Evolutionary conservation across 495 filamentous ascomycete species (phyloP).

Genomic region (Aspergillus hancockii): DNA sequence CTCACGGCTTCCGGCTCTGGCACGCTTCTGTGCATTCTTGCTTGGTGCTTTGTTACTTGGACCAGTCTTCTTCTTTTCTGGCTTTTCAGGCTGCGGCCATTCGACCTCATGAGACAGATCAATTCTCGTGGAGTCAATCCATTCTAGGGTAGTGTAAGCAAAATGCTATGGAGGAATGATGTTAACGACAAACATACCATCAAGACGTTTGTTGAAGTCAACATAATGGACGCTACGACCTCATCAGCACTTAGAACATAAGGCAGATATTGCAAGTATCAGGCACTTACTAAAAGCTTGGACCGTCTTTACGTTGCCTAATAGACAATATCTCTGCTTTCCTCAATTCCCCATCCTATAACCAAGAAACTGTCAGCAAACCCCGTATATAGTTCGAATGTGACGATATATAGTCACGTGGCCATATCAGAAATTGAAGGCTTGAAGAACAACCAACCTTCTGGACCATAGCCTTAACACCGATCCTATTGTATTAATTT

Average conservation of each 20-base stretch:
- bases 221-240: slow-evolving; percentile 81
- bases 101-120: slow-evolving; percentile 78
- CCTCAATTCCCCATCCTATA: slow-evolving; percentile 76
- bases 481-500: slow-evolving; percentile 56
- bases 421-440: slow-evolving; percentile 23
- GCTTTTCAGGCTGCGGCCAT: slow-evolving; percentile 73
- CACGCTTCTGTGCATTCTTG: slow-evolving; percentile 55
- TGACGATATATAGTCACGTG: slow-evolving; percentile 37
- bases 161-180: not conserved
- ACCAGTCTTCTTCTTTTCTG: slow-evolving; percentile 63
- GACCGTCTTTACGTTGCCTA: slow-evolving; percentile 76
- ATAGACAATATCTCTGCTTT: slow-evolving; percentile 94
- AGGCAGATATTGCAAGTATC: not conserved
- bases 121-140: slow-evolving; percentile 78
- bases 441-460: slow-evolving; percentile 52
- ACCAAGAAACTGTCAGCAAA: slow-evolving; percentile 19
- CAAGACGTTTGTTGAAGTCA: slow-evolving; percentile 98
- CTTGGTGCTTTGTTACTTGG: slow-evolving; percentile 47
- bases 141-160: slow-evolving; percentile 60
- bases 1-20: slow-evolving; percentile 56
- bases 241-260: slow-evolving; percentile 19
- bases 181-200: slow-evolving; percentile 46
- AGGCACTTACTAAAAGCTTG: slow-evolving; percentile 72
- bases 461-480: slow-evolving; percentile 71
- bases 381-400: not conserved